Conservation (phyloP, 2,329 filamentous ascomycete species). For the Cladosporium velox region DNA sequence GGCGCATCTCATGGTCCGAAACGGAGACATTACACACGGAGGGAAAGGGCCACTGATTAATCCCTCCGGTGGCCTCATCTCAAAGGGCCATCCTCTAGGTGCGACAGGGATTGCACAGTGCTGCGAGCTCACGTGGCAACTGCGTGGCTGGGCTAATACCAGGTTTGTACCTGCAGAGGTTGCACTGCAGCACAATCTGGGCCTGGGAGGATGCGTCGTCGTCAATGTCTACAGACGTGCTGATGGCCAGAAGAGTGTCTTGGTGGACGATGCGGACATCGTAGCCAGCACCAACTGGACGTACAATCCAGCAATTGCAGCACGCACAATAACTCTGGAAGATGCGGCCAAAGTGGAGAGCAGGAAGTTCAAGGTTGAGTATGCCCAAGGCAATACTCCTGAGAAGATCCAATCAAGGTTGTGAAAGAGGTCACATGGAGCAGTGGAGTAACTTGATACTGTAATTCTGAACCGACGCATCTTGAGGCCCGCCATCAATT, state of each 20-base stretch:
- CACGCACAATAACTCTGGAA: slow-evolving; percentile 79
- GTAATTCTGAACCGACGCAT: no score
- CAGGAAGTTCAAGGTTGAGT: slow-evolving; percentile 66
- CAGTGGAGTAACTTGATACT: no score
- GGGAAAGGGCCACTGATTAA: slow-evolving; percentile 75
- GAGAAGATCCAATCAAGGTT: slow-evolving; percentile 74
- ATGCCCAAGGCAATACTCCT: slow-evolving; percentile 75
- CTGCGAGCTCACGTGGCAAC: slow-evolving; percentile 91
- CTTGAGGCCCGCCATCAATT: no score
- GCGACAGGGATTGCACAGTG: slow-evolving; percentile 95
- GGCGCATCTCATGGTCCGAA: slow-evolving; percentile 86
- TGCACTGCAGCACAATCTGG: slow-evolving; percentile 89
- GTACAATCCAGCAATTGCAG: slow-evolving; percentile 89
- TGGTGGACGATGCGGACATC: slow-evolving; percentile 64
- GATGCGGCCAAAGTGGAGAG: slow-evolving; percentile 71
- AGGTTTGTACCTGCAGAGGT: slow-evolving; percentile 68
- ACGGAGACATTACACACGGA: slow-evolving; percentile 89
- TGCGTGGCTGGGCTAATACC: slow-evolving; percentile 95
- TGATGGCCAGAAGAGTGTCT: slow-evolving; percentile 67
- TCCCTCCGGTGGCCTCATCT: slow-evolving; percentile 90
- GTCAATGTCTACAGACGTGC: slow-evolving; percentile 85
- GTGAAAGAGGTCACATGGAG: slow-evolving; percentile 31
- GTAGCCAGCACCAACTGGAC: slow-evolving; percentile 69
- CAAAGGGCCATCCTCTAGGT: slow-evolving; percentile 91
- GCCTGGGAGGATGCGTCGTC: slow-evolving; percentile 85